Percentiles rank a stretch among this genome's conserved stretches.
Conservation (phyloP, 306 rosid species). For the Ziziphus jujuba region DNA sequence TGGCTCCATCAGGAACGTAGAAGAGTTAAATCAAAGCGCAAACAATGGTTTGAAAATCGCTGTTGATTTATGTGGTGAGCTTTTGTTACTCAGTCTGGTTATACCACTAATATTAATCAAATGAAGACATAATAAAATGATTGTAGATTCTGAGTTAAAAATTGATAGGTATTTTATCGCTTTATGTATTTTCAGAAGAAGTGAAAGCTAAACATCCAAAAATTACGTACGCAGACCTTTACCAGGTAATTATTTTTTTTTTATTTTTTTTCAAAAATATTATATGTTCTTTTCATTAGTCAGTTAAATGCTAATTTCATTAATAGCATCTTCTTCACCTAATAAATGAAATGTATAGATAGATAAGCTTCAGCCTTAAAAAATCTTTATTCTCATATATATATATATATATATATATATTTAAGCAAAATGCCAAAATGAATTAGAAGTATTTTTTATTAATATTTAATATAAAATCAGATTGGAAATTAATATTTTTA, state of each 20-base stretch:
- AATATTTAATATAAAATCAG: too few relatives aligned
- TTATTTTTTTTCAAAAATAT: neutral
- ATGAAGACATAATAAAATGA: neutral
- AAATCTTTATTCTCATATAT: too few relatives aligned
- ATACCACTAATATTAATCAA: neutral
- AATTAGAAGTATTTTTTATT: too few relatives aligned
- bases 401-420: too few relatives aligned
- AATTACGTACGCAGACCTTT: conserved; percentile 73
- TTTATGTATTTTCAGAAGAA: conserved; percentile 44
- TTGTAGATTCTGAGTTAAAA: neutral
- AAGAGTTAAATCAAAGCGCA: conserved; percentile 54
- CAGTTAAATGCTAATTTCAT: too few relatives aligned
- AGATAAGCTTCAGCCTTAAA: too few relatives aligned
- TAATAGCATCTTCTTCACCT: too few relatives aligned
- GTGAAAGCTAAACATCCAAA: conserved; percentile 71
- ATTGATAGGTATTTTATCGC: conserved; percentile 4
- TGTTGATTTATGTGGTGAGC: conserved; percentile 66
- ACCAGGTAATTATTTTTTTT: conserved; percentile 56
- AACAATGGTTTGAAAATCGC: conserved; percentile 68
- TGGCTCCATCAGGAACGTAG: conserved; percentile 65
- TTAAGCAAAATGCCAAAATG: too few relatives aligned
- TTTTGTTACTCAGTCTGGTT: neutral
- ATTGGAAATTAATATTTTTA: too few relatives aligned
- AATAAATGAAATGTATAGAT: too few relatives aligned
- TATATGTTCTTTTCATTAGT: too few relatives aligned